Evolutionary conservation across 306 rosid species (phyloP), one percentile per base, ranked within the genome.

Genomic region (Fragaria vesca): DNA sequence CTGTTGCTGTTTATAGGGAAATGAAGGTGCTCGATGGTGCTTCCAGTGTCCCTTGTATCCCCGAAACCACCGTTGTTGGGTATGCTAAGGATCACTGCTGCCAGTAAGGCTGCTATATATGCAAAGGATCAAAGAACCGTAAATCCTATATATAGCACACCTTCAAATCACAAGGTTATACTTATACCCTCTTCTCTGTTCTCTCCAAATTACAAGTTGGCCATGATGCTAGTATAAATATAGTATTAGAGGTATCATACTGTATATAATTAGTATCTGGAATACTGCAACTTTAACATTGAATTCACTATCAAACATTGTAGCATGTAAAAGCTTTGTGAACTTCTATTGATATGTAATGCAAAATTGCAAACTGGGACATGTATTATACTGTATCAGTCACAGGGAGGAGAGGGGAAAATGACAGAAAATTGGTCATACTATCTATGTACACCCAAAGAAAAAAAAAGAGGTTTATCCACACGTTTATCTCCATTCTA

Each of bases 321-420:
- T 9, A 18, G 20, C 15, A 58, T 17, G 78, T 43, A 17, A 60
- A 60, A 60, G 10, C 36, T 74, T 26, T 43, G n/a, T 60, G 21
- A 74, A 4, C 18, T 43, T 42, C 30, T 74, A 43, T 60, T 74
- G 45, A 51, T 60, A 43, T 74, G 10, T 43, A 45, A 60, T 28
- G 18, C 28, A 17, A 74, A 58, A 43, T 40, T 42, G 10, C 28
- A 18, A 72, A 42, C 9, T 2, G 69, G 78, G 55, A 42, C 51
- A 26, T 17, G 69, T 74, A 74, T 26, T 26, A 58, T 60, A 58
- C 52, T n/a, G 58, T 74, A 60, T 74, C 66, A 34, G 67, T 73
- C 57, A 26, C 57, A 43, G 40, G 2, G 30, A 60, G 48, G 70
- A 73, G 21, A 20, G 12, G 51, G 5, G 7, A 28, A 12, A 30